Base-by-base conservation (phyloP, 116 monocot genomes). In the Papilionanthe hybrid region DNA sequence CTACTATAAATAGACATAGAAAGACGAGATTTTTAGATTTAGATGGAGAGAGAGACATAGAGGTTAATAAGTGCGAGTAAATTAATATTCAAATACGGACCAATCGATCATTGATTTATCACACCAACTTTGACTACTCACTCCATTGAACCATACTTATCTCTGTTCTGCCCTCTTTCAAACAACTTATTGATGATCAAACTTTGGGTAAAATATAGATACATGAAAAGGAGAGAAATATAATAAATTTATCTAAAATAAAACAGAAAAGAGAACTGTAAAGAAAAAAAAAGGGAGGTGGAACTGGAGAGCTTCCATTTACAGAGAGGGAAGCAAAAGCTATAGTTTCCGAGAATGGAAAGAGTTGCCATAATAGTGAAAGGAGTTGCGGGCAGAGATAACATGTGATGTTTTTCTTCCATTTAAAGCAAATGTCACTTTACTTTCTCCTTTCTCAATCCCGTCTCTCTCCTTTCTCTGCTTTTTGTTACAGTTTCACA, bases 341-440 rank as follows among this genome's bases (percentile, higher is more conserved):
- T 75, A 75, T n/a, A 49, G 49, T 75, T 75, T 49, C 75, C 15
- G 1, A 11, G 13, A 49, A 75, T 8, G 75, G 75, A 11, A 75
- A 25, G 25, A 10, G 27, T 75, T 75, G 25, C 75, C 75, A 23
- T 50, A 1, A 49, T 15, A 4, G 49, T 75, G 75, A 75, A 75
- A 75, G 22, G 49, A 75, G 43, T 75, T n/a, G 45, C 25, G 49
- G 75, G 75, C 49, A 49, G 75, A 42, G 49, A 75, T 27, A 75
- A 75, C 75, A 75, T 75, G 75, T 75, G 75, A 75, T 75, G 75
- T 75, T 75, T 75, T 50, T 48, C 20, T 49, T 4, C 75, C 9
- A 49, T 75, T 49, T 49, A 15, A 49, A 28, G 75, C 27, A 27
- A 75, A 13, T 48, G 75, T 49, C 49, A 75, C 75, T 75, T 75